These are phyloP conservation scores for Pichia terricola DNA, from an alignment of 1,139 yeast genomes.

Conservation along the genomic window DNA sequence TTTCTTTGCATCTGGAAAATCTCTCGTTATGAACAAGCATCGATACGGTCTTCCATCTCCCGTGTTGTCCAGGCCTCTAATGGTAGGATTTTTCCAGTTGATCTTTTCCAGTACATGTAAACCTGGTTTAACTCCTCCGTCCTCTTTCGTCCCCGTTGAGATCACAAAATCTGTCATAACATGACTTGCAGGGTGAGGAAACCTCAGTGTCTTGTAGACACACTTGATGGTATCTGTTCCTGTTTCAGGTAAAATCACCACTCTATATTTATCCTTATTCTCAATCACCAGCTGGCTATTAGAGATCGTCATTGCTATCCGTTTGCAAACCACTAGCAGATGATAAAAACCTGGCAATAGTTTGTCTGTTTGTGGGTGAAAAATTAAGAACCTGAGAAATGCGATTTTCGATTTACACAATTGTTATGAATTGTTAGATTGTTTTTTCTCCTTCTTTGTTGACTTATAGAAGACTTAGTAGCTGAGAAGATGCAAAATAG, in stretches of 20 bases:
- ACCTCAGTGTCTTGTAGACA: background rate
- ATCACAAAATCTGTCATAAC: background rate
- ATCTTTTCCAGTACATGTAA: conserved; percentile 27
- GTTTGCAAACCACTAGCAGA: too few species aligned
- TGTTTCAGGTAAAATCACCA: conserved; percentile 3
- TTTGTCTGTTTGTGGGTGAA: too few species aligned
- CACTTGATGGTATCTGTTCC: background rate
- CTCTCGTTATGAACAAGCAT: conserved; percentile 7
- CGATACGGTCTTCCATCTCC: conserved; percentile 9
- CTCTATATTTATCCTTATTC: background rate
- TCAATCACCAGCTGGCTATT: background rate
- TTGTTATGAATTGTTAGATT: too few species aligned
- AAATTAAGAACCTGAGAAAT: too few species aligned
- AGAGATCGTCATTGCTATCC: background rate
- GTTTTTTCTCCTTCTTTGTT: too few species aligned
- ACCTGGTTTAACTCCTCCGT: conserved; percentile 12
- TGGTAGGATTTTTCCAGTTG: conserved; percentile 7
- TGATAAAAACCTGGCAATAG: too few species aligned
- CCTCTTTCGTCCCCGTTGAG: too few species aligned
- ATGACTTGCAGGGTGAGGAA: conserved; percentile 5
- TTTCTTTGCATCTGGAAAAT: background rate
- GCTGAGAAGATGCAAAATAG: too few species aligned
- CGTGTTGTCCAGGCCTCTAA: conserved; percentile 4
- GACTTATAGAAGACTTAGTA: too few species aligned
- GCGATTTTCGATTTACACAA: too few species aligned